phyloP scores from a whole-genome alignment of 306 rosid species.

The Lotus japonicus region DNA sequence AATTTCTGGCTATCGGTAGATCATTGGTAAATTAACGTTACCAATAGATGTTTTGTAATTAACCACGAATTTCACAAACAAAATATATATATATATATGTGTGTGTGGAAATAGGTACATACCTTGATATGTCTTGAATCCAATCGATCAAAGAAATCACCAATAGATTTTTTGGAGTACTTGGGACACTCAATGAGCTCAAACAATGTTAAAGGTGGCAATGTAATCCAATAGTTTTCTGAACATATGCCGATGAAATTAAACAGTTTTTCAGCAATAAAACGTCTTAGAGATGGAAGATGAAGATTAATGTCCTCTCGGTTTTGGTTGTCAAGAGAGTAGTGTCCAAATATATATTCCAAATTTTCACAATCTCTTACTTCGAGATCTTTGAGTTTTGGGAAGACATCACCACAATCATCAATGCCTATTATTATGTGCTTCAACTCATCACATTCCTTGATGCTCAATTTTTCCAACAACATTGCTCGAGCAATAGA shows the following conservation, averaged over 20 bases:
- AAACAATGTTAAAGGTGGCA: neutral
- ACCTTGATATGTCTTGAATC: neutral
- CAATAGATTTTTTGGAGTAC: neutral
- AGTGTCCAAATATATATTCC: neutral
- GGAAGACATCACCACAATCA: neutral
- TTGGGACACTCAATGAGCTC: fast-evolving
- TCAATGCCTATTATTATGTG: neutral
- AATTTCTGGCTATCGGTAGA: too few species aligned
- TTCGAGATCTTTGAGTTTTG: fast-evolving
- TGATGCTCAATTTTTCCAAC: neutral
- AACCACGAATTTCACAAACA: too few species aligned
- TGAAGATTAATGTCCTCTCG: neutral
- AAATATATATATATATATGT: too few species aligned
- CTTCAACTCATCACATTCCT: neutral
- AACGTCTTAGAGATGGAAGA: neutral
- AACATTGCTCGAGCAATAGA: neutral
- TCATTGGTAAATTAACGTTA: too few species aligned
- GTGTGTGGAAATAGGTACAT: too few species aligned
- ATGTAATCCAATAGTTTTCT: neutral
- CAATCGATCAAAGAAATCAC: neutral
- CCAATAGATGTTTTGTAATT: too few species aligned
- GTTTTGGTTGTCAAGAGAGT: neutral
- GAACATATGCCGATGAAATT: neutral
- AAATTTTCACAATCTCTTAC: neutral
- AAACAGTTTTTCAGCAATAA: fast-evolving